Percentiles rank a stretch among this genome's conserved stretches.
phyloP scores from a whole-genome alignment of 345 rosid genomes.

The Raphanus sativus region DNA sequence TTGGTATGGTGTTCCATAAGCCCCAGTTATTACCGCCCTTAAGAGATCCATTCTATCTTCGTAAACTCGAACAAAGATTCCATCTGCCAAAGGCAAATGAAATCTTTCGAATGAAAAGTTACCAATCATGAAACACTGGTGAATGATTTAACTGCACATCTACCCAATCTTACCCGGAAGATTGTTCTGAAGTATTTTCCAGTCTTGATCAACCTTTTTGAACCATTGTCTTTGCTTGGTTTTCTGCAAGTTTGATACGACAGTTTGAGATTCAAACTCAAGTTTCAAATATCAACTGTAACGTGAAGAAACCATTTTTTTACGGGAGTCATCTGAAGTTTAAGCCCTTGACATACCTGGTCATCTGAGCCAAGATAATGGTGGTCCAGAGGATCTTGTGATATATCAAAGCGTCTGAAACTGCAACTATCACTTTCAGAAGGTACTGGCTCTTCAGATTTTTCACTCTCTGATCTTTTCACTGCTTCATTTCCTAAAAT shows the following conservation, averaged over 20 bases:
- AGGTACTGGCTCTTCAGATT: conserved; percentile 25
- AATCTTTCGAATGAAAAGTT: not conserved
- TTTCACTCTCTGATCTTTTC: conserved; percentile 41
- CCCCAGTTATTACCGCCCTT: conserved; percentile 89
- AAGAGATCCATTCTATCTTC: conserved; percentile 96
- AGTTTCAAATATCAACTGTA: conserved; percentile 5
- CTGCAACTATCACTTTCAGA: conserved; percentile 41
- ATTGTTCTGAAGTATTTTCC: conserved; percentile 95
- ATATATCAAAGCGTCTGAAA: conserved; percentile 76
- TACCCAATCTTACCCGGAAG: conserved; percentile 70
- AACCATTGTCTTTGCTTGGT: conserved; percentile 83
- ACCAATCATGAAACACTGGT: conserved; percentile 9
- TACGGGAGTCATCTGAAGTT: not conserved
- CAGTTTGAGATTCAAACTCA: conserved; percentile 1
- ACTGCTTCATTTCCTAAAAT: conserved; percentile 28
- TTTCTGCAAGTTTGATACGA: conserved; percentile 49
- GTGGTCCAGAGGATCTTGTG: conserved; percentile 82
- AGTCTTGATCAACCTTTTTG: conserved; percentile 95
- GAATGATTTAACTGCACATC: not conserved
- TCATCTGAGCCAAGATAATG: conserved; percentile 62
- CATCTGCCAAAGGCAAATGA: conserved; percentile 55
- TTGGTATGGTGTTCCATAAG: conserved; percentile 97
- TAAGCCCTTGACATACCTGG: conserved; percentile 52
- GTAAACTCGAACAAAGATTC: conserved; percentile 79
- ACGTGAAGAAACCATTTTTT: not conserved